phyloP scores from a whole-genome alignment of 805 yeast genomes.

The Zygosaccharomyces lentus region DNA sequence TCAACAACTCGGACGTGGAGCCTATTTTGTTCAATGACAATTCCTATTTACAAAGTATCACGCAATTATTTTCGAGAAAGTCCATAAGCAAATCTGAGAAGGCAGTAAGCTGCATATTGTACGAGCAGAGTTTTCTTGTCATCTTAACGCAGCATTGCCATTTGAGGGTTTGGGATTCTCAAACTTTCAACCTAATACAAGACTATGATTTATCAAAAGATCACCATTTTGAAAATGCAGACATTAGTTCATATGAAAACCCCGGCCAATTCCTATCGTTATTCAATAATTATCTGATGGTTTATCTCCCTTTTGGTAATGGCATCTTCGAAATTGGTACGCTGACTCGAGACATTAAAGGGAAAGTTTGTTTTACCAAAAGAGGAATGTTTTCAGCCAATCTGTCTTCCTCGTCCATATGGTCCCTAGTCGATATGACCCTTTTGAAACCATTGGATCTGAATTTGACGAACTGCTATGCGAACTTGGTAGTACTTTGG shows the following conservation, averaged over 20 bases:
- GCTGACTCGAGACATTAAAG: conserved; percentile 19
- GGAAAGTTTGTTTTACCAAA: conserved; percentile 11
- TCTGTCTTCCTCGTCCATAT: conserved; percentile 29
- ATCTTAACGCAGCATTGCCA: conserved; percentile 28
- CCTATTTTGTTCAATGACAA: conserved; percentile 54
- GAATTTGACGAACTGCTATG: conserved; percentile 16
- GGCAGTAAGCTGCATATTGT: conserved; percentile 23
- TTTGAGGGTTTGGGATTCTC: conserved; percentile 32
- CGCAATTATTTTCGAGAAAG: conserved; percentile 26
- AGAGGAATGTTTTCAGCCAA: conserved; percentile 22
- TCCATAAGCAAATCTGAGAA: conserved; percentile 14
- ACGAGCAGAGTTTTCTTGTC: conserved; percentile 20
- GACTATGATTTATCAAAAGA: conserved; percentile 21
- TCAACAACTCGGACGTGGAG: conserved; percentile 29
- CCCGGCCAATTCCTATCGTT: conserved; percentile 38
- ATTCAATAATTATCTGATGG: conserved; percentile 31
- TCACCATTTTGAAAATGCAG: conserved; percentile 13
- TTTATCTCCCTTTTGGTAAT: conserved; percentile 42
- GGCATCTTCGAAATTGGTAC: conserved; percentile 43
- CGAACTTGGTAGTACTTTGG: conserved; percentile 49
- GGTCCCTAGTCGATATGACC: conserved; percentile 33
- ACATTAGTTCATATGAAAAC: conserved; percentile 20
- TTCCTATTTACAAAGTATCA: conserved; percentile 40
- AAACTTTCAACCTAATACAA: conserved; percentile 15
- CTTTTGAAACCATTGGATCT: conserved; percentile 24